These are phyloP conservation scores for Paramecium primaurelia DNA, from an alignment of 73 alveolate species.

Conservation along the genomic window DNA sequence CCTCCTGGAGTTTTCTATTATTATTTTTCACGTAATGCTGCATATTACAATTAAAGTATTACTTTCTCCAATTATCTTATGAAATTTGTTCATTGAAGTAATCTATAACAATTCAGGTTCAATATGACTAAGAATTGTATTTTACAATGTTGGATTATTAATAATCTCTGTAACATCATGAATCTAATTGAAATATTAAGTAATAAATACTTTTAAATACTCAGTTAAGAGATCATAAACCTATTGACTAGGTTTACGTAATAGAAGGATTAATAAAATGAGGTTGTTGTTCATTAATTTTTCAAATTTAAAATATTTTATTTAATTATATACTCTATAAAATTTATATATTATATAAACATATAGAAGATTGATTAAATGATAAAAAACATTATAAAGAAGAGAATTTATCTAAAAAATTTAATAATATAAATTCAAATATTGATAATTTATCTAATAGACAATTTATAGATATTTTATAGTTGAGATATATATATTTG, in stretches of 20 bases:
- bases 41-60: not conserved
- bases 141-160: conserved; percentile 7
- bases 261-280: not conserved
- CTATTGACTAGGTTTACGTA: not conserved
- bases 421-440: too few relatives aligned
- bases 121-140: not conserved
- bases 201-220: not conserved
- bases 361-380: too few relatives aligned
- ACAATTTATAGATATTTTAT: too few relatives aligned
- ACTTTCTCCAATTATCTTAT: conserved; percentile 39
- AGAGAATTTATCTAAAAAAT: too few relatives aligned
- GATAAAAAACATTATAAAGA: not conserved
- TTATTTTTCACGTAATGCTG: not conserved
- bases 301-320: conserved; percentile 14
- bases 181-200: not conserved
- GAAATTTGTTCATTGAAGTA: not conserved
- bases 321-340: not conserved
- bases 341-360: too few relatives aligned
- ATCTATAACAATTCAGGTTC: not conserved
- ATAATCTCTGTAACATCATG: not conserved
- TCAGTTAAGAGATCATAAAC: not conserved
- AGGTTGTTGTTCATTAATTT: conserved; percentile 14
- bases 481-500: too few relatives aligned
- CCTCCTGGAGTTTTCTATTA: not conserved
- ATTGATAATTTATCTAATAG: too few relatives aligned